phyloP scores from a whole-genome alignment of 306 rosid genomes.

The Medicago arabica region DNA sequence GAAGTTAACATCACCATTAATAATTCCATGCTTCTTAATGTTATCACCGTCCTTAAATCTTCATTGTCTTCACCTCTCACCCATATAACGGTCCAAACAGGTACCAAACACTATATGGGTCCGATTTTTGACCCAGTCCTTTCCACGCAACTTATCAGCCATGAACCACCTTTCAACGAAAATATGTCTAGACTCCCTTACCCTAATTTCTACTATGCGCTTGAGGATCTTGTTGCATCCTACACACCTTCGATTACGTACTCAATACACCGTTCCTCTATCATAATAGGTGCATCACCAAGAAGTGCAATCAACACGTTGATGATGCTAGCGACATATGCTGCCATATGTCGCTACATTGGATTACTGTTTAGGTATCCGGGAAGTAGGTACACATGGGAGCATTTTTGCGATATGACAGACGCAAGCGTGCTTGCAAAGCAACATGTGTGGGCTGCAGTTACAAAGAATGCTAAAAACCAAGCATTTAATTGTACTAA shows the following conservation, averaged over 20 bases:
- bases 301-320: constrained; percentile 38
- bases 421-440: constrained; percentile 45
- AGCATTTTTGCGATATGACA: constrained; percentile 54
- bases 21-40: constrained; percentile 32
- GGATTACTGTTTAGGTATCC: constrained; percentile 47
- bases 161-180: constrained; percentile 43
- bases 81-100: constrained; percentile 52
- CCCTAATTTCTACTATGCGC: constrained; percentile 56
- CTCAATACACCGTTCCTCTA: constrained; percentile 47
- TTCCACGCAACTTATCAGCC: constrained; percentile 8
- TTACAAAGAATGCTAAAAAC: constrained; percentile 33
- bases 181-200: constrained; percentile 39
- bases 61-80: neutral
- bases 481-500: constrained; percentile 54
- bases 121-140: constrained; percentile 35
- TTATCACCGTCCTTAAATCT: constrained; percentile 26
- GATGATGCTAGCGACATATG: constrained; percentile 29
- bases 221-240: constrained; percentile 39
- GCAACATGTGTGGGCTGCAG: constrained; percentile 60
- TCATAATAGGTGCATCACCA: constrained; percentile 41
- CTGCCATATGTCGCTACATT: constrained; percentile 36
- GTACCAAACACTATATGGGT: constrained; percentile 56
- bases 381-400: constrained; percentile 49
- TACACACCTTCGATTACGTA: constrained; percentile 13
- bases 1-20: constrained; percentile 33